Evolutionary conservation across 2,329 filamentous ascomycete species (phyloP).

Genomic region (Stachybotrys chartarum): DNA sequence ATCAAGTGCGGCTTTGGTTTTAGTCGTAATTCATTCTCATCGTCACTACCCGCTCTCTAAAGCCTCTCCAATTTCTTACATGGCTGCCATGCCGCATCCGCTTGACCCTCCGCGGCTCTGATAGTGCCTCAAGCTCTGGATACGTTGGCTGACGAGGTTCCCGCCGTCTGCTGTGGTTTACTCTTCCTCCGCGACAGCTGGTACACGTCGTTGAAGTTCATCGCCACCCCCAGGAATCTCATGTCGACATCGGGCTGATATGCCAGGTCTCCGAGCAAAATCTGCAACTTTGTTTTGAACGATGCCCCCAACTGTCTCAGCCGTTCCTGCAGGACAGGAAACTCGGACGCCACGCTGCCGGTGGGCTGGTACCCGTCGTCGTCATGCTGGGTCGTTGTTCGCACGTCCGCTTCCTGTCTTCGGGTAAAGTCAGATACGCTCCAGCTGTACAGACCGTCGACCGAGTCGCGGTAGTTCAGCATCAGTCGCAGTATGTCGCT

Average conservation of each 20-base stretch:
- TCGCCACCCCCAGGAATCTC: slow-evolving; percentile 89
- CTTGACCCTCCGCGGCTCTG: too few relatives aligned
- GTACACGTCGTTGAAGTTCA: slow-evolving; percentile 99
- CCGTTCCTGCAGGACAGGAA: slow-evolving; percentile 68
- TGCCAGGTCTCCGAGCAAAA: slow-evolving; percentile 80
- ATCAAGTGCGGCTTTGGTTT: too few relatives aligned
- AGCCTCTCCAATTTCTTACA: too few relatives aligned
- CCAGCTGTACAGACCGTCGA: slow-evolving; percentile 92
- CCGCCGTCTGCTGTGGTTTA: slow-evolving; percentile 22
- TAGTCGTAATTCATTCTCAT: too few relatives aligned
- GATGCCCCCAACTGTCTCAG: slow-evolving; percentile 65
- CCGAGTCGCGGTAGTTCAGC: slow-evolving; percentile 86
- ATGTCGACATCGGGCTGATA: slow-evolving; percentile 94
- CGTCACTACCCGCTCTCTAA: too few relatives aligned
- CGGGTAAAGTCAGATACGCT: slow-evolving; percentile 90
- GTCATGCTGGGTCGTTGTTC: slow-evolving; percentile 51
- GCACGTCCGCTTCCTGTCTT: slow-evolving; percentile 77
- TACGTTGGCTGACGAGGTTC: slow-evolving; percentile 12
- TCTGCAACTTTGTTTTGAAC: slow-evolving; percentile 70
- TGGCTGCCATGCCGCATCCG: too few relatives aligned
- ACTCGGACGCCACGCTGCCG: slow-evolving; percentile 55
- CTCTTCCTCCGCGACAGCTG: slow-evolving; percentile 64
- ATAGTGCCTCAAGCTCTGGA: slow-evolving; percentile 6
- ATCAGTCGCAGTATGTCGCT: slow-evolving; percentile 90
- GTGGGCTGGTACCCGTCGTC: slow-evolving; percentile 21